Base-by-base conservation (phyloP, 768 basidiomycete genomes). In the Russula emetica region DNA sequence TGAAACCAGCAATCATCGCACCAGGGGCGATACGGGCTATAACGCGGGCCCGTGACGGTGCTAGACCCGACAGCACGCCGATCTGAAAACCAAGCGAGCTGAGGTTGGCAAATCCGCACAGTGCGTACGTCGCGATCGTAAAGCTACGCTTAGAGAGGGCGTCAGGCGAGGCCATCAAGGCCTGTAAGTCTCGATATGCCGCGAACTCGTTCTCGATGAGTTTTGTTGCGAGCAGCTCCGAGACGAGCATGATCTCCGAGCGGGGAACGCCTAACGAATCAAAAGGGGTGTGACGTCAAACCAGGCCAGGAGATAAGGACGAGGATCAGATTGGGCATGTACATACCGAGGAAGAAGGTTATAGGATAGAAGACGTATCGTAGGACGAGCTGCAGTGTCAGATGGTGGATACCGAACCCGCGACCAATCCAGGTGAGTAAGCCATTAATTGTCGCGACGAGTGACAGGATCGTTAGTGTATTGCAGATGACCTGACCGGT, bases 401-500 rank as follows among this genome's bases (percentile, higher is more conserved):
- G 83, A 0, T 82, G 79, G 70, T 88, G 82, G 69, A 94, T 91
- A 40, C 88, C 90, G 70, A 94, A 92, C 55, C 90, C 92, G 63
- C 79, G 83, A 36, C 93, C 93, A 72, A 94, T 82, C 92, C 92
- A 95, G 32, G 91, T 93, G 49, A 94, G 81, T 14, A 94, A 78
- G 49, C 88, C 93, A 71, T 95, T 92, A 74, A 92, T 85, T 58
- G 81, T 81, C 50, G 88, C 84, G 63, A 97, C 85, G 53, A 94
- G 85, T 3, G 92, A 83, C 60, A 96, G 76, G 62, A 96, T 85
- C 58, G 90, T 94, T 85, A 58, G 90, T 94, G 62, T 89, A 69
- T 94, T 93, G 61, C 88, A 83, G 86, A 93, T 74, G 72, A 94
- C 92, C 72, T 94, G 88, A n/a, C 91, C 92, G 10, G 92, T 93